These are phyloP conservation scores for Chlorophyllum brunneum DNA, from an alignment of 768 basidiomycete genomes.

Conservation along the genomic window DNA sequence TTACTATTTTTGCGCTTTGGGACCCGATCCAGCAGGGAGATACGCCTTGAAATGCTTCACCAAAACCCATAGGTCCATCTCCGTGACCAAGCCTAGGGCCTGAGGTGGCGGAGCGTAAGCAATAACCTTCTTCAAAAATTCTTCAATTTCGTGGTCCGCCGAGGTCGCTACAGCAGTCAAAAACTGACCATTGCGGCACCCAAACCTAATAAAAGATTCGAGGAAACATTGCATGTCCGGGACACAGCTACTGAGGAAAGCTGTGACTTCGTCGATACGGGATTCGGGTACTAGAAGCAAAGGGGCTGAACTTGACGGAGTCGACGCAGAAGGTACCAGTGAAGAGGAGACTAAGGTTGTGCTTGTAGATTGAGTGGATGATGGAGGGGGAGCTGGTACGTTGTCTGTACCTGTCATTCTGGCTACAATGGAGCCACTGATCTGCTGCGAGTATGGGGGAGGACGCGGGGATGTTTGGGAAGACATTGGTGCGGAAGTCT, in stretches of 20 bases:
- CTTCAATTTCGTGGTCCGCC: background rate
- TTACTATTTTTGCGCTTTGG: too few species aligned
- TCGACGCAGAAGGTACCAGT: background rate
- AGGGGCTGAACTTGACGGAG: background rate
- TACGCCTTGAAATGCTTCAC: background rate
- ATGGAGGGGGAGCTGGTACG: too few species aligned
- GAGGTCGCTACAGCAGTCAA: background rate
- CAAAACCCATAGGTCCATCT: background rate
- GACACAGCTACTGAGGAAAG: conserved; percentile 4
- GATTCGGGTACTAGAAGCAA: background rate
- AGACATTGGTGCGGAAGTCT: too few species aligned
- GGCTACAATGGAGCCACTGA: too few species aligned
- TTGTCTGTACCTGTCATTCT: too few species aligned
- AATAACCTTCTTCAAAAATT: conserved; percentile 2
- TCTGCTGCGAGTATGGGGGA: too few species aligned
- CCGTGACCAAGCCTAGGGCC: background rate
- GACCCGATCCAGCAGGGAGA: too few species aligned
- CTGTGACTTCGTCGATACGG: background rate
- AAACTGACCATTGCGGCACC: background rate
- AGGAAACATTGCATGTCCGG: conserved; percentile 6
- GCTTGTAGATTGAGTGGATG: too few species aligned
- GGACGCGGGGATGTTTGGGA: too few species aligned
- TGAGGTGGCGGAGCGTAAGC: background rate
- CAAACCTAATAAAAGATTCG: conserved; percentile 1
- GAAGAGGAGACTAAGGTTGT: background rate